Conservation (phyloP, 169 alveolate genomes). For the Plasmodium cynomolgi region DNA sequence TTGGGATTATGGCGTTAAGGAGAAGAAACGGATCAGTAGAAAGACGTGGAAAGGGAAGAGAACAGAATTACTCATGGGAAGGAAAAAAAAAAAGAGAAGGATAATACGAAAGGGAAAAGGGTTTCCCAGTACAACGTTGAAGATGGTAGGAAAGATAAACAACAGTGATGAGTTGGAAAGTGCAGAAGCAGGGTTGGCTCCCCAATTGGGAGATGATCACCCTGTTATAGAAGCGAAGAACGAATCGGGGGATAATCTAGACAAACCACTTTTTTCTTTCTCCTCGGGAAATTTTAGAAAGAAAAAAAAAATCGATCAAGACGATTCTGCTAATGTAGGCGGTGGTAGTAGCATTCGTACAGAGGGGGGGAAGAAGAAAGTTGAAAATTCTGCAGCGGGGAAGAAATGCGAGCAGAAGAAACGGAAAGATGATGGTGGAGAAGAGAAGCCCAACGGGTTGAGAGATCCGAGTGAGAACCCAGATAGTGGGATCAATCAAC, state of each 20-base stretch:
- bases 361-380: neutral
- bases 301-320: neutral
- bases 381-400: neutral
- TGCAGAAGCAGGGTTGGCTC: neutral
- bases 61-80: neutral
- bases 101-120: neutral
- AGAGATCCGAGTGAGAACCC: neutral
- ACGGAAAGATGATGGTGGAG: neutral
- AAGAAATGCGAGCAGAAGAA: neutral
- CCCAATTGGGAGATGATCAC: neutral
- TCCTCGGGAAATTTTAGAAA: neutral
- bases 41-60: constrained; percentile 1
- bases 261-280: constrained; percentile 25
- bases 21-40: neutral
- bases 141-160: neutral
- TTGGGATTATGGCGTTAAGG: neutral
- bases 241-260: neutral
- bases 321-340: neutral
- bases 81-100: constrained; percentile 3
- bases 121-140: neutral
- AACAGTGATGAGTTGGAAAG: neutral
- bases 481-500: neutral
- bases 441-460: neutral
- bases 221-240: neutral
- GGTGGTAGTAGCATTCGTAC: neutral